Evolutionary conservation across 768 basidiomycete genomes (phyloP).

Genomic region (button mushroom (Agaricus bisporus)): DNA sequence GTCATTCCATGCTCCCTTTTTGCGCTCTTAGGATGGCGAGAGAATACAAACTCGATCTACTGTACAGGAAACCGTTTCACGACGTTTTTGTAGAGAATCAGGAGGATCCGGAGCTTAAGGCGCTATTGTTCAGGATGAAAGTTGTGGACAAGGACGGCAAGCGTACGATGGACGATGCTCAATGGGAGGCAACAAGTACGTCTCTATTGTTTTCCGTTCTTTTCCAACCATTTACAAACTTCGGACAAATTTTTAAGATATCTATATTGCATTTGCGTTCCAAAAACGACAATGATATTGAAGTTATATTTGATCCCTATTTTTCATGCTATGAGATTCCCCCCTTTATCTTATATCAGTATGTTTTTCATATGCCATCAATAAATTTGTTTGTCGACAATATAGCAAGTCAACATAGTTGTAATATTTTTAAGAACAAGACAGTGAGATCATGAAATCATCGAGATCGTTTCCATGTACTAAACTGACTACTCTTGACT

Average conservation of each 20-base stretch:
- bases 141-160: conserved; percentile 83
- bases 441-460: too few relatives aligned
- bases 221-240: conserved; percentile 5
- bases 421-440: too few relatives aligned
- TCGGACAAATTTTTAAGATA: conserved; percentile 43
- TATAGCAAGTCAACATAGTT: too few relatives aligned
- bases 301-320: neutral
- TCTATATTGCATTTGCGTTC: conserved; percentile 92
- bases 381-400: too few relatives aligned
- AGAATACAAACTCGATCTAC: conserved; percentile 8
- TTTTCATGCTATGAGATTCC: too few relatives aligned
- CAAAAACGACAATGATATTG: conserved; percentile 44
- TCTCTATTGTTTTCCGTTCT: conserved; percentile 14
- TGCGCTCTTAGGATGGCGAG: conserved; percentile 1
- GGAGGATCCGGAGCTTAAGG: conserved; percentile 72
- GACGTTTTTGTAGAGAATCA: conserved; percentile 81
- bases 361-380: too few relatives aligned
- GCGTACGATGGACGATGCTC: conserved; percentile 89
- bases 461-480: too few relatives aligned
- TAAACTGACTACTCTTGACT: too few relatives aligned
- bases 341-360: too few relatives aligned
- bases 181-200: conserved; percentile 99
- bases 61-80: conserved; percentile 87
- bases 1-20: neutral
- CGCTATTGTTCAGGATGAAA: conserved; percentile 85